phyloP scores from a whole-genome alignment of 768 basidiomycete species.

The Auricularia cornea region DNA sequence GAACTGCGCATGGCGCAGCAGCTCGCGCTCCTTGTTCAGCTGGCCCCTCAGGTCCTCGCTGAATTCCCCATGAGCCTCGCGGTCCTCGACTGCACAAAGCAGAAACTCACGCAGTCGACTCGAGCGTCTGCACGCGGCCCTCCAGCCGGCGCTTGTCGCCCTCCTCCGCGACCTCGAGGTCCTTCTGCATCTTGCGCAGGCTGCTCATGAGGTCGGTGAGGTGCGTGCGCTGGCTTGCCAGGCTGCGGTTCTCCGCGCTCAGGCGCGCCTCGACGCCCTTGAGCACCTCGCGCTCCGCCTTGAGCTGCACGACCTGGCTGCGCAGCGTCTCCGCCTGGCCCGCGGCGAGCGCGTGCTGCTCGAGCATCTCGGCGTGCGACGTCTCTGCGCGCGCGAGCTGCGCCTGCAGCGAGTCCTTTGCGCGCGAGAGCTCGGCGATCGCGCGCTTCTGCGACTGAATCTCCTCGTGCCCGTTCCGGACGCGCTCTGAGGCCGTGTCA shows the following conservation, averaged over 20 bases:
- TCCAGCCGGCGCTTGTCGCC: conserved; percentile 80
- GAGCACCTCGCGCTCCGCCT: conserved; percentile 91
- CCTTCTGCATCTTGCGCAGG: conserved; percentile 84
- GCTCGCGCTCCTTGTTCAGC: conserved; percentile 66
- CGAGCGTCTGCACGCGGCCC: conserved; percentile 66
- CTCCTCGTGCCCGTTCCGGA: conserved; percentile 11
- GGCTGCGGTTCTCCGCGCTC: conserved; percentile 73
- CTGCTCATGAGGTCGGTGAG: conserved; percentile 77
- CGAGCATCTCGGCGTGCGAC: conserved; percentile 57
- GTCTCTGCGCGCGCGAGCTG: conserved; percentile 67
- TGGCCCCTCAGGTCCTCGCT: conserved; percentile 52
- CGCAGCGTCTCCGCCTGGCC: conserved; percentile 66
- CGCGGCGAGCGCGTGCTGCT: conserved; percentile 54
- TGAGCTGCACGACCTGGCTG: conserved; percentile 78
- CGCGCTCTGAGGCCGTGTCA: conserved; percentile 17
- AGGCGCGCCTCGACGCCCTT: conserved; percentile 79
- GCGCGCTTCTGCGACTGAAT: conserved; percentile 7
- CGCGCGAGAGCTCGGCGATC: conserved; percentile 2
- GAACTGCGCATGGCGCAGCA: conserved; percentile 58
- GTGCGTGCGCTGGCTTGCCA: conserved; percentile 75
- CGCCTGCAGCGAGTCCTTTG: conserved; percentile 2
- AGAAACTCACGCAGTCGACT: conserved; percentile 19
- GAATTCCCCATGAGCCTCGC: conserved; percentile 31
- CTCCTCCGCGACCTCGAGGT: conserved; percentile 73
- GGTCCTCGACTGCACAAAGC: conserved; percentile 36